A percentile compares a stretch with the other conserved stretches of the same genome.
Evolutionary conservation across 140 eudicot species (phyloP).

Genomic region (Flaveria floridana): DNA sequence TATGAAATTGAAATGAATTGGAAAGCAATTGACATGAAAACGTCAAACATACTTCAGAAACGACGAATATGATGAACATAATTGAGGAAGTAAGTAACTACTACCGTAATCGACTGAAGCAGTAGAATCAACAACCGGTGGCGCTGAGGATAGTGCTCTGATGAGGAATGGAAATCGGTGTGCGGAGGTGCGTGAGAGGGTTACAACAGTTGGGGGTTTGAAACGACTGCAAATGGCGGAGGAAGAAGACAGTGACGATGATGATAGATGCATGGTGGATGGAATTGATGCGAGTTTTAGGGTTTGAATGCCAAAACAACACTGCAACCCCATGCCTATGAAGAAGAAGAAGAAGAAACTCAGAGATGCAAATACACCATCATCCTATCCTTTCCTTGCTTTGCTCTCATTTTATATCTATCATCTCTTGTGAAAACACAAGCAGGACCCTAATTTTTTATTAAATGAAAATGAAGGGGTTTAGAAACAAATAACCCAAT

Average conservation of each 20-base stretch:
- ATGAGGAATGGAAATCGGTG: slow-evolving; percentile 32
- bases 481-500: no score
- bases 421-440: no score
- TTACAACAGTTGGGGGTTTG: slow-evolving; percentile 33
- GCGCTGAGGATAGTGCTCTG: slow-evolving; percentile 45
- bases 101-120: slow-evolving; percentile 42
- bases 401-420: no score
- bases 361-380: background rate
- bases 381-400: background rate
- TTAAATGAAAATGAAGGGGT: no score
- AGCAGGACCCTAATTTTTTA: no score
- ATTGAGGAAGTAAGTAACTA: slow-evolving; percentile 4
- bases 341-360: slow-evolving; percentile 13
- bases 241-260: slow-evolving; percentile 21
- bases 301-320: slow-evolving; percentile 36
- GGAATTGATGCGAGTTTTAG: slow-evolving; percentile 44
- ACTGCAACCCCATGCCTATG: background rate
- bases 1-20: background rate
- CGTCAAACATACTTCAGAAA: background rate
- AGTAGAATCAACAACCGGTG: slow-evolving; percentile 40
- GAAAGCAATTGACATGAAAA: background rate
- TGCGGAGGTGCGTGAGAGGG: slow-evolving; percentile 22
- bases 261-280: slow-evolving; percentile 9
- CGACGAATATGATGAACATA: background rate
- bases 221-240: slow-evolving; percentile 31